Evolutionary conservation across 1,139 yeast genomes (phyloP).

Genomic region (Pneumocystis oryctolagi): DNA sequence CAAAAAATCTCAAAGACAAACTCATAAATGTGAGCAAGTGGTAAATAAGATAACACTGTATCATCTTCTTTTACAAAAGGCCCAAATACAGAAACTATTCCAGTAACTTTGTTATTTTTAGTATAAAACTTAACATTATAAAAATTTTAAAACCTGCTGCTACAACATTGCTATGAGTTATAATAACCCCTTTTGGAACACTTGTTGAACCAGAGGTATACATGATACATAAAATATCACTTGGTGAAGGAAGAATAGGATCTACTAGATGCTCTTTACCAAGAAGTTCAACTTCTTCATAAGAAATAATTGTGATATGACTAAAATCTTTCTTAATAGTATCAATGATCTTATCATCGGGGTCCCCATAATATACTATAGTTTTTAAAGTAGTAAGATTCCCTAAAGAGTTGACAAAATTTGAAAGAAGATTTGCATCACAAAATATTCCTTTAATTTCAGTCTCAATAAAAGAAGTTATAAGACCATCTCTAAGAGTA

Average conservation of each 20-base stretch:
- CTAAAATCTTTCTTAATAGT: conserved; percentile 53
- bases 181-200: conserved; percentile 89
- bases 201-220: conserved; percentile 98
- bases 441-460: conserved; percentile 65
- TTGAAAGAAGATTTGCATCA: conserved; percentile 55
- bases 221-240: conserved; percentile 85
- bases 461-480: conserved; percentile 73
- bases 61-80: conserved; percentile 37
- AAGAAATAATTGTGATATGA: conserved; percentile 53
- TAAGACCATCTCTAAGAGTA: conserved; percentile 89
- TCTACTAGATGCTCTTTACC: conserved; percentile 40
- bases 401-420: conserved; percentile 57
- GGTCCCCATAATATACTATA: conserved; percentile 68
- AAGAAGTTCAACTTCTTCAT: conserved; percentile 47
- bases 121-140: not conserved
- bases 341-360: conserved; percentile 38
- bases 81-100: not conserved
- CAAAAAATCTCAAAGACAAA: conserved; percentile 66
- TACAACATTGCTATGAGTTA: conserved; percentile 60
- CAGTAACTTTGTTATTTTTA: not conserved
- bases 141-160: conserved; percentile 36
- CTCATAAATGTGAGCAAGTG: conserved; percentile 93
- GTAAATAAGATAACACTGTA: conserved; percentile 73
- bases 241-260: conserved; percentile 44
- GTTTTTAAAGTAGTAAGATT: conserved; percentile 47